phyloP scores from a whole-genome alignment of 2,329 filamentous ascomycete species.

The Epichloe aotearoae region DNA sequence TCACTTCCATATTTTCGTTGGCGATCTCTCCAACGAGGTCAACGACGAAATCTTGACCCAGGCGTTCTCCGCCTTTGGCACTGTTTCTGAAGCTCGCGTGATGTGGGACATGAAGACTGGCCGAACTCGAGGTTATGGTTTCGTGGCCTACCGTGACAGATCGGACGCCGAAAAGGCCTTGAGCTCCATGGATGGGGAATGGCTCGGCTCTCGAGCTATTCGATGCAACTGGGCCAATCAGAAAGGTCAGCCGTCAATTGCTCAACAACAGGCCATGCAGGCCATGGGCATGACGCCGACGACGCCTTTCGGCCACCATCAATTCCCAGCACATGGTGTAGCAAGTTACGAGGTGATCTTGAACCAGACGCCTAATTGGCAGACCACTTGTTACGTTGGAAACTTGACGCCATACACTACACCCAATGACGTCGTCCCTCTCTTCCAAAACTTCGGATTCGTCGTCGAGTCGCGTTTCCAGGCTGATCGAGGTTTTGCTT shows the following conservation, averaged over 20 bases:
- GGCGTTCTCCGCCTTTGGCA: conserved; percentile 91
- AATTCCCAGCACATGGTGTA: conserved; percentile 92
- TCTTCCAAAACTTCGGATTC: conserved; percentile 98
- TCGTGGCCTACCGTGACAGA: conserved; percentile 92
- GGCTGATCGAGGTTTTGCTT: conserved; percentile 92
- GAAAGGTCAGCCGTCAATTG: conserved; percentile 98
- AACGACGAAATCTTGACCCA: conserved; percentile 91
- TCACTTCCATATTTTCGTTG: conserved; percentile 98
- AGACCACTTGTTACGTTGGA: conserved; percentile 96
- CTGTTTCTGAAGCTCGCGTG: conserved; percentile 91
- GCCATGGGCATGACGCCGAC: conserved; percentile 98
- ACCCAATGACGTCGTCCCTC: conserved; percentile 87
- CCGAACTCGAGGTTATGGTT: conserved; percentile 91
- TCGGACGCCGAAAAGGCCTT: conserved; percentile 89
- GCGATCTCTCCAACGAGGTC: conserved; percentile 94
- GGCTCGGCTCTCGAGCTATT: conserved; percentile 94
- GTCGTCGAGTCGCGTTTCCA: conserved; percentile 97
- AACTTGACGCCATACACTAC: conserved; percentile 97
- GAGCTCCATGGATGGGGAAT: conserved; percentile 97
- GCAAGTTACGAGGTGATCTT: conserved; percentile 98
- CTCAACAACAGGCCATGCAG: conserved; percentile 92
- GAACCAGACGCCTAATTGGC: conserved; percentile 89
- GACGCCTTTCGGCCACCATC: conserved; percentile 90
- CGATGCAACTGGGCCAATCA: conserved; percentile 99
- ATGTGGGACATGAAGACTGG: conserved; percentile 99